Evolutionary conservation across 2,329 filamentous ascomycete species (phyloP).

Genomic region (Cladobotryum protrusum): DNA sequence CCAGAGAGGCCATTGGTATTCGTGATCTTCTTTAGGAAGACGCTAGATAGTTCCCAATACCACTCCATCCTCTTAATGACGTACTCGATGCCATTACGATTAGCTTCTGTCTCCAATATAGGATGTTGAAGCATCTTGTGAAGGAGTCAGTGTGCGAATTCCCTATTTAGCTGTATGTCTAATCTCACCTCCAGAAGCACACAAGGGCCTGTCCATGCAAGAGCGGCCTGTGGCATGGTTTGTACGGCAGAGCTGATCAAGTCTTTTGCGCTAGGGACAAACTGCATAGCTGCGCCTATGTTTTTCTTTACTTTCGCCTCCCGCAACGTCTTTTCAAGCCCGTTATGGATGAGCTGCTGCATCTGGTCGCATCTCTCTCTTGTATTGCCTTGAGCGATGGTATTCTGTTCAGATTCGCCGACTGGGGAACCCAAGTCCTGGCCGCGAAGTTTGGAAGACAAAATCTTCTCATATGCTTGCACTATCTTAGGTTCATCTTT

Average conservation of each 20-base stretch:
- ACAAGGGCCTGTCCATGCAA: conserved; percentile 33
- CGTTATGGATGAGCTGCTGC: conserved; percentile 22
- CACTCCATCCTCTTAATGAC: conserved; percentile 32
- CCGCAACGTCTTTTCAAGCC: conserved; percentile 22
- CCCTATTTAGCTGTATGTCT: too few relatives aligned
- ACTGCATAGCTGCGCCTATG: conserved; percentile 18
- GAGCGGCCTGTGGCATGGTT: conserved; percentile 26
- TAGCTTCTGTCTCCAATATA: conserved; percentile 19
- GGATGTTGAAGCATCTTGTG: conserved; percentile 26
- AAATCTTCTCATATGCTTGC: conserved; percentile 17
- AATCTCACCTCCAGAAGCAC: conserved; percentile 25
- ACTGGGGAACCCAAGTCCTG: background rate
- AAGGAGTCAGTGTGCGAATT: background rate
- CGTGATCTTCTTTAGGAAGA: conserved; percentile 21
- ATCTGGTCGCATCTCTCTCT: conserved; percentile 20
- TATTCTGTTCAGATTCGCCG: background rate
- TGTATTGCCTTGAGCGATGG: background rate
- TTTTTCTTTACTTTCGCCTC: conserved; percentile 19
- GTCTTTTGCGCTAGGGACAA: conserved; percentile 18
- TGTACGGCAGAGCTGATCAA: conserved; percentile 22
- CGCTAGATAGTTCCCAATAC: conserved; percentile 28
- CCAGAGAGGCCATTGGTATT: background rate
- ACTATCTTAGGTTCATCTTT: conserved; percentile 12
- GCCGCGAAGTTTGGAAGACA: conserved; percentile 12
- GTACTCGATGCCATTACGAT: conserved; percentile 29